These are phyloP conservation scores for Sclerotinia borealis DNA, from an alignment of 2,329 filamentous ascomycete genomes.

Conservation along the genomic window DNA sequence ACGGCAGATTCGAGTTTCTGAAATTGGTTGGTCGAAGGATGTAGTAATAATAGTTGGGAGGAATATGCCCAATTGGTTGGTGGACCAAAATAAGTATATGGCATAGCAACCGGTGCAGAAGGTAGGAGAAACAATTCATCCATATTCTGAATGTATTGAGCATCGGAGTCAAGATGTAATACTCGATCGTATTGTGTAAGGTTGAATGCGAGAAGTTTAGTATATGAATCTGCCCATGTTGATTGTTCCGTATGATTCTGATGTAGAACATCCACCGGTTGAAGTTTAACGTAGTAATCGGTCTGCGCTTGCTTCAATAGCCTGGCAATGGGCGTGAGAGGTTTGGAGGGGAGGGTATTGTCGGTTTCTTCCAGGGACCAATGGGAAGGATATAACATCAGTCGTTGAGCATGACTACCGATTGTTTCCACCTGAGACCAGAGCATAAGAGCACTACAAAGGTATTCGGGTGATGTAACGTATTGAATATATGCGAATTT, in stretches of 20 bases:
- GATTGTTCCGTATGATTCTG: constrained; percentile 14
- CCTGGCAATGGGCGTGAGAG: constrained; percentile 23
- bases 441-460: constrained; percentile 29
- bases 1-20: constrained; percentile 19
- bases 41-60: constrained; percentile 24
- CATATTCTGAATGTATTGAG: constrained; percentile 22
- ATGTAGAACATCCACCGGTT: constrained; percentile 23
- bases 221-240: constrained; percentile 27
- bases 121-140: constrained; percentile 29
- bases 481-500: constrained; percentile 28
- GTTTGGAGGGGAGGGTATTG: constrained; percentile 14
- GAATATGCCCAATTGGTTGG: constrained; percentile 23
- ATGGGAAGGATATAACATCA: constrained; percentile 27
- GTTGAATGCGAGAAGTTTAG: constrained; percentile 29
- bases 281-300: constrained; percentile 24
- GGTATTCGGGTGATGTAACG: constrained; percentile 25
- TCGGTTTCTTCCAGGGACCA: constrained; percentile 25
- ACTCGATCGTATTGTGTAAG: constrained; percentile 27
- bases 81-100: constrained; percentile 26
- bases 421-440: constrained; percentile 29
- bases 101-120: constrained; percentile 25
- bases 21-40: constrained; percentile 21
- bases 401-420: constrained; percentile 26
- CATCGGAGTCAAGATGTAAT: constrained; percentile 24
- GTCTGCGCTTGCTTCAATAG: constrained; percentile 22